phyloP scores from a whole-genome alignment of 148 eudicot genomes.

The Polygonum maritimum region DNA sequence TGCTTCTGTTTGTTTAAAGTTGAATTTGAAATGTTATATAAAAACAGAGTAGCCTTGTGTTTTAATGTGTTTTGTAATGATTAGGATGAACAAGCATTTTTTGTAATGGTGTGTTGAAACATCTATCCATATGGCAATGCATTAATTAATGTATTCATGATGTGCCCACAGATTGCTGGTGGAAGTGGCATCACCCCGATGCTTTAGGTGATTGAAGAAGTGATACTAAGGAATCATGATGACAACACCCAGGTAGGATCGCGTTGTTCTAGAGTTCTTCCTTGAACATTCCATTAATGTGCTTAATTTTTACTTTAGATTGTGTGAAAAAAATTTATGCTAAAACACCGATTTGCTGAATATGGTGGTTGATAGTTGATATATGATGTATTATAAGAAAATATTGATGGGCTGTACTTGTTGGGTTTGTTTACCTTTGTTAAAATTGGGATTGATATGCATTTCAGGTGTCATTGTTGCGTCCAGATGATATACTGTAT shows the following conservation, averaged over 20 bases:
- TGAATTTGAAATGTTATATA: neutral
- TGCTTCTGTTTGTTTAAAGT: too few species aligned
- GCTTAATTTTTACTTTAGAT: neutral
- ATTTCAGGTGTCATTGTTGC: conserved; percentile 69
- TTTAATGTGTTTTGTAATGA: neutral
- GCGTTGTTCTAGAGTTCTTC: neutral
- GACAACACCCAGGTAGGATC: conserved; percentile 68
- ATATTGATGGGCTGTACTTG: neutral
- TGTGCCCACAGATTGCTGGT: conserved; percentile 72
- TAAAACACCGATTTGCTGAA: neutral
- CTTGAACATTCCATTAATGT: neutral
- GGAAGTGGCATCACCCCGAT: conserved; percentile 94
- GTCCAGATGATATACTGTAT: conserved; percentile 76
- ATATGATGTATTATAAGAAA: neutral
- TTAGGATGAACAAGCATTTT: neutral
- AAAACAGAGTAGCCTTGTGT: neutral
- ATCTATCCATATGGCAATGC: neutral
- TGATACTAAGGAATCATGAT: conserved; percentile 81
- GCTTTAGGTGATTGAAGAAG: conserved; percentile 82
- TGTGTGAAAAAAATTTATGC: neutral
- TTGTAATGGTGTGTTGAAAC: neutral
- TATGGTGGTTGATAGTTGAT: neutral
- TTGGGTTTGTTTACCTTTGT: too few species aligned
- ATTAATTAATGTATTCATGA: neutral
- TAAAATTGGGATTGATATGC: neutral